These are phyloP conservation scores for Cylindrotheca fusiformis DNA, from an alignment of 108 stramenopile species.

Conservation along the genomic window DNA sequence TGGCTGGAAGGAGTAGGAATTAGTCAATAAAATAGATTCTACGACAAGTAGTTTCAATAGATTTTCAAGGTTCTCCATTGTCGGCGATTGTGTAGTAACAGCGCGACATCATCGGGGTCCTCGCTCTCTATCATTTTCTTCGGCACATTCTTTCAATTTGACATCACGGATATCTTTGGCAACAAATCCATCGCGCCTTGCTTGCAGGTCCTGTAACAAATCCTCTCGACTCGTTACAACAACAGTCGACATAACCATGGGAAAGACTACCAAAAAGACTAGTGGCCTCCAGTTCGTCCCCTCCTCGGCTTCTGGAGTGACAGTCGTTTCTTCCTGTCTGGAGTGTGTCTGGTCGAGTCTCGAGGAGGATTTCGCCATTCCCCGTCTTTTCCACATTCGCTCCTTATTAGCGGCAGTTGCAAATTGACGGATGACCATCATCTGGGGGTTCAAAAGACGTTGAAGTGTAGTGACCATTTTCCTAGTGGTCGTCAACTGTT, in stretches of 20 bases:
- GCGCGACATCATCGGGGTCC: not conserved
- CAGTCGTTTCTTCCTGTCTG: no score
- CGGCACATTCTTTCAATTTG: not conserved
- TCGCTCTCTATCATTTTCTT: not conserved
- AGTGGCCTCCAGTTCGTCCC: conserved; percentile 10
- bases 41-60: no score
- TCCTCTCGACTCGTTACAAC: conserved; percentile 27
- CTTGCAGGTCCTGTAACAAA: conserved; percentile 26
- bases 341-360: no score
- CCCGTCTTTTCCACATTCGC: not conserved
- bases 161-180: not conserved
- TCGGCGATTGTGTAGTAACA: not conserved
- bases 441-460: no score
- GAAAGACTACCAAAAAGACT: conserved; percentile 36
- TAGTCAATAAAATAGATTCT: no score
- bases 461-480: no score
- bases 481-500: no score
- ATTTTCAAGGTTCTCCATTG: conserved; percentile 13
- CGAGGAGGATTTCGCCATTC: conserved; percentile 1
- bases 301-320: no score
- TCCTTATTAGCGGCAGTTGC: conserved; percentile 2
- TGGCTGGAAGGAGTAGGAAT: conserved; percentile 47
- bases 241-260: conserved; percentile 20
- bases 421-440: not conserved
- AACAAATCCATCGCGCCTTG: not conserved